Base-by-base conservation (phyloP, 495 filamentous ascomycete species). In the Baudoinia panamericana region DNA sequence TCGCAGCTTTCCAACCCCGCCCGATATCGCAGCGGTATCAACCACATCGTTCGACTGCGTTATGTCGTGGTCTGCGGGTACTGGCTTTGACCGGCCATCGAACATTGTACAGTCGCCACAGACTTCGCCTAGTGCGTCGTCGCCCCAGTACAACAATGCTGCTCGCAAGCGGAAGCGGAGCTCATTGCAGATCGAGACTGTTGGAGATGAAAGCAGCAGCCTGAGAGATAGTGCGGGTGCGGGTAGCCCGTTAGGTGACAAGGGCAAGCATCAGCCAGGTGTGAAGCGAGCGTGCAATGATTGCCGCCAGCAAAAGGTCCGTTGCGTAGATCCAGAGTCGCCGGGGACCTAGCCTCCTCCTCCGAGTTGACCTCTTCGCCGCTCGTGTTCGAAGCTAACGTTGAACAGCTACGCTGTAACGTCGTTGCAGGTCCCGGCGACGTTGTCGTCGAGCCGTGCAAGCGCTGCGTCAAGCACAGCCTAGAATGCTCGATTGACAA, bases 221-320 rank as follows among this genome's bases (percentile, higher is more conserved):
- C 3, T 27, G 31, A 8, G 30, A 2, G 41, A 19, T 8, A 30
- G 42, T 21, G 26, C 12, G 9, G 29, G 21, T 11, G 21, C 5
- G 17, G 46, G 46, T n/a, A 49, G 46, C 22, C 42, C 47, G 29
- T n/a, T 25, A 29, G 31, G 22, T 15, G 33, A 18, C 13, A 46
- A 43, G 37, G 11, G 9, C 30, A 3, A 39, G 18, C 48, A 51
- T 36, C 42, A 46, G 43, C 49, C 50, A 9, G 47, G 43, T 7
- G 51, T 47, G 23, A 93, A 92, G 62, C 73, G 84, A 43, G 86
- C 86, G 12, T 93, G 86, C 58, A 93, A 95, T 62, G 84, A 95
- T 57, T 95, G 87, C 60, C 74, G 85, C 27, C 87, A 95, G 60
- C 86, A 94, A 61, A 94, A 95, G 71, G 84, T 87, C 53, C 63